Base-by-base conservation (phyloP, 2,329 filamentous ascomycete genomes). In the Epichloe coenophiala region DNA sequence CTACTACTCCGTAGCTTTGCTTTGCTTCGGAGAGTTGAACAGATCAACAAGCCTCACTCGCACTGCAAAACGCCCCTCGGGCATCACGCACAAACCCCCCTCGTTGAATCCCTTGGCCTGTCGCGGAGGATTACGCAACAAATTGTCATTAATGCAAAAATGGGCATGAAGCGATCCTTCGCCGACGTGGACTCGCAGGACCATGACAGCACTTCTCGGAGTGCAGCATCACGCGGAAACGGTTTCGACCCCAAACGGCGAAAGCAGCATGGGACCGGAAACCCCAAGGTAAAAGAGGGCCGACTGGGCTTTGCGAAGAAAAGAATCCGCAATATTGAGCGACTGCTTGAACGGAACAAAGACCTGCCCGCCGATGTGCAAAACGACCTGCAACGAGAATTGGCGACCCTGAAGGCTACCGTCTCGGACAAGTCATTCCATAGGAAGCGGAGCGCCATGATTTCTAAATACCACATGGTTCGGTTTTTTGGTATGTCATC, bases 391-490 rank as follows among this genome's bases (percentile, higher is more conserved):
- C 83, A 90, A 66, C 76, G 85, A 50, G 86, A 88, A 61, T 68
- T 91, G 55, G 76, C 75, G 45, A 75, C 81, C 4, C 83, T 82
- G 59, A 75, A 80, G 64, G 72, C 78, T 55, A 83, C 86, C 59
- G 71, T 90, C 52, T 72, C 67, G 4, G 73, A 77, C 55, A 73
- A 76, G 45, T 70, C 77, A 53, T 73, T 75, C 52, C 79, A 81
- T 59, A 82, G 80, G 67, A 75, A 74, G 61, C 75, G 80, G 57
- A 75, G 75, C 58, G 74, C 80, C 53, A 87, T 90, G 78, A 88
- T 90, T 55, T 73, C 73, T 47, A 85, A 83, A 64, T 93, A 89
- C 59, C 86, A 91, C 64, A 90, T 88, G 78, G 80, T 91, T 47
- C 74, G 87, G 31, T 93, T 93, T 63, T 91, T 91, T 66, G 87